phyloP scores from a whole-genome alignment of 805 yeast genomes.

The Candida ovalis region DNA sequence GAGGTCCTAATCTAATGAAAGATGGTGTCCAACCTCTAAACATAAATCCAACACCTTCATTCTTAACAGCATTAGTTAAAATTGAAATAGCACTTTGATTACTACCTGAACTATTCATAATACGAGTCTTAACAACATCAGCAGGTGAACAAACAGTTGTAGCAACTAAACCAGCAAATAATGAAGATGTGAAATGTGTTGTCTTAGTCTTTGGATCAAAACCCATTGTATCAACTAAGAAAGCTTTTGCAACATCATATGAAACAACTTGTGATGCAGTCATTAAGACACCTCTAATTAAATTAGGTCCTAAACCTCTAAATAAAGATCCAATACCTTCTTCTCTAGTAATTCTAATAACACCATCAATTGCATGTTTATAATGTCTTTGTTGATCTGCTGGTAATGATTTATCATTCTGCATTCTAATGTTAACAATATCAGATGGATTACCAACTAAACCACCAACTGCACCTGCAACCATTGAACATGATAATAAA shows the following conservation, averaged over 20 bases:
- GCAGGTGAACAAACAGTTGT: conserved; percentile 93
- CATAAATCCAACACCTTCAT: conserved; percentile 76
- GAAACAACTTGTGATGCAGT: conserved; percentile 90
- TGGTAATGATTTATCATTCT: conserved; percentile 74
- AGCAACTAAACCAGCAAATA: conserved; percentile 82
- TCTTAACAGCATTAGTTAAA: conserved; percentile 50
- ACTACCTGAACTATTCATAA: conserved; percentile 62
- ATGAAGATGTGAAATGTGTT: conserved; percentile 76
- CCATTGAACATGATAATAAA: conserved; percentile 74
- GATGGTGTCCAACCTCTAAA: conserved; percentile 92
- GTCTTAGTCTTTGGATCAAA: conserved; percentile 57
- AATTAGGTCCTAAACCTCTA: conserved; percentile 75
- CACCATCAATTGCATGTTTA: conserved; percentile 74
- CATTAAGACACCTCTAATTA: conserved; percentile 80
- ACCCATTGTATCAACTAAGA: conserved; percentile 46
- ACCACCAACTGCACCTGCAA: conserved; percentile 84
- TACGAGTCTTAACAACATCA: conserved; percentile 84
- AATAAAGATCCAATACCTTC: conserved; percentile 61
- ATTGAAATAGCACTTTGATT: conserved; percentile 49
- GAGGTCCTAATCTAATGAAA: conserved; percentile 82
- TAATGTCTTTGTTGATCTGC: conserved; percentile 65
- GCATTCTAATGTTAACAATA: conserved; percentile 86
- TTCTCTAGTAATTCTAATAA: conserved; percentile 50
- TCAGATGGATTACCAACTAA: conserved; percentile 86
- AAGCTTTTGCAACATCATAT: conserved; percentile 67